Base-by-base conservation (phyloP, 805 yeast genomes). In the Metschnikowia kofuensis region DNA sequence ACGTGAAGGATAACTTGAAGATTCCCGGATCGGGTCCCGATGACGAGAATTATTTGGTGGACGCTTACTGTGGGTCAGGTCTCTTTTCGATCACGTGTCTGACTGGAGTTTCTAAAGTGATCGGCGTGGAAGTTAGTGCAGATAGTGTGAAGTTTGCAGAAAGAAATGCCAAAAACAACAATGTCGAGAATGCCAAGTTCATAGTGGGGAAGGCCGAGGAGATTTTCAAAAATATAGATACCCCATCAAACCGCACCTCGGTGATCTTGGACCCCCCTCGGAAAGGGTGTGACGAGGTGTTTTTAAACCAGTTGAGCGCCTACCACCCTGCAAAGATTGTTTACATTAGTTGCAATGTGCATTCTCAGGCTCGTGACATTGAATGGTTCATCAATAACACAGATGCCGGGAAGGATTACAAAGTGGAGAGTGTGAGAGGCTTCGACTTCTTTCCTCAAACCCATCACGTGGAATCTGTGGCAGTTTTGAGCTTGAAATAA, bases 381-480 rank as follows among this genome's bases (percentile, higher is more conserved):
- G 92, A 89, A 57, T 90, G 83, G 74, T 87, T 94, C 61, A 66
- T 91, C 48, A 79, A 77, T 52, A 76, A 83, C 35, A 84, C 92
- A 8, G 75, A 70, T 34, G 73, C 81, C 55, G 94, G 94, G 4
- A 57, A 64, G 7, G 62, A 76, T 36, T 94, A 89, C 70, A 71
- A 70, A 49, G 78, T 94, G 40, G 96, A 89, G 56, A 85, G 92
- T 57, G 75, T 94, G 26, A 83, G 89, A 61, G 99, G 99, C 1
- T 94, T 94, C 65, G 99, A 94, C 67, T 92, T 94, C 71, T 94
- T 94, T 74, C 96, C 96, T 2, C 96, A 89, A 69, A 89, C 96
- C 0, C 92, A 89, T 60, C 96, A 89, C 61, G 96, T 89, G 35
- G 96, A 89, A 66, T 82, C 92, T 62, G 89, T 89, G 15, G 92